Evolutionary conservation across 2,329 filamentous ascomycete genomes (phyloP), one percentile per base, ranked within the genome.

Genomic region (Dothideomycetidae sp.): DNA sequence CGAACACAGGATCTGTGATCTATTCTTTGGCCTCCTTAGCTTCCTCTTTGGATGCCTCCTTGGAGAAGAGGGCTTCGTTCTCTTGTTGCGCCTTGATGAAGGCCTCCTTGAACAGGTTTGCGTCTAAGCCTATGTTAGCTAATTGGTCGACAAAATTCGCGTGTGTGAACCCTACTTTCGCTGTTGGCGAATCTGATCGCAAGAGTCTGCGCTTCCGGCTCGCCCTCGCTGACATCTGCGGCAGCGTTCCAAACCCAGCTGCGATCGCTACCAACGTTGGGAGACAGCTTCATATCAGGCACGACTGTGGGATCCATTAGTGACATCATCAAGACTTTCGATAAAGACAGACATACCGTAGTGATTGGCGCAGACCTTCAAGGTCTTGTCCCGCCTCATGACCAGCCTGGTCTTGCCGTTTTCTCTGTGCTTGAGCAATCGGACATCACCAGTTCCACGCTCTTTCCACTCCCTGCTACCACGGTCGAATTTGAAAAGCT

Each of bases 301-400:
- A 93, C 84, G 56, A 98, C 86, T 93, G n/a, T n/a, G 38, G 26
- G 40, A 36, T 31, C 43, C 30, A 31, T 49, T 31, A 46, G 41
- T 33, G 35, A 2, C 13, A 5, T 3, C 32, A 19, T 36, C 50
- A 29, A 35, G 30, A 14, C 15, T 29, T 15, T 5, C 19, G 2
- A 3, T 32, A 40, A 39, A 29, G 15, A 12, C 16, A 31, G 38
- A 26, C 81, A 55, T 78, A 93, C 86, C 79, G 67, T 98, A 98
- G 73, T 98, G 90, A 72, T 98, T 98, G 59, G 90, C 90, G 78
- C 90, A 98, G 65, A 98, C 90, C 75, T 98, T 98, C 68, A 96
- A 77, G 44, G 90, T 98, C 83, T 96, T 96, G 71, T 98, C 90
- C 60, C 90, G 76, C 62, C 90, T 81, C 90, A 98, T 98, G 52